Base-by-base conservation (phyloP, 768 basidiomycete genomes). In the Mycena capillaripes region DNA sequence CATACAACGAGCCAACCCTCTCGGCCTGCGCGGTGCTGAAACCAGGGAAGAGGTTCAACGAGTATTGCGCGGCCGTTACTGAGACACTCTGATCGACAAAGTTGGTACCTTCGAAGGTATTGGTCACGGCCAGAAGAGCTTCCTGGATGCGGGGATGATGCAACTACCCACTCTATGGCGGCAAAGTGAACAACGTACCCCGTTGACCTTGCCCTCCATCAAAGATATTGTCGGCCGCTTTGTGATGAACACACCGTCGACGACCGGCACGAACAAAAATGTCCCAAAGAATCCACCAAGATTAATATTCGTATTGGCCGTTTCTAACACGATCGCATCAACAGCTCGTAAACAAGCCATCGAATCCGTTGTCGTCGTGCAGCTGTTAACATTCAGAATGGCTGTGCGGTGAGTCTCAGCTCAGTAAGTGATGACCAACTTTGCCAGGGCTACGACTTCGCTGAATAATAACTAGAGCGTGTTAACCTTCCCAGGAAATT, bases 221-320 rank as follows among this genome's bases (percentile, higher is more conserved):
- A 84, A 70, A 10, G 83, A 79, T 46, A 78, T 55, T 0, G 75
- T 81, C 5, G 82, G 82, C 30, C 78, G 78, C 48, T 84, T 83
- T 4, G 76, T 40, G 50, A 84, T 84, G 60, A 83, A 82, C 0
- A 69, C 74, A 0, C 81, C 83, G 50, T 84, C 83, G 7, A 84
- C 72, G 6, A 84, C 80, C 0, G 83, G 82, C 12, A 76, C 71
- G n/a, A 80, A 76, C n/a, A 59, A 34, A 38, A 59, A 80, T 19
- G 77, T 79, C 0, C 78, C 80, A 55, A 50, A 82, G 65, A 83
- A 82, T 9, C 55, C 79, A 50, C 70, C 66, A 3, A 0, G 0
- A 9, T 73, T 72, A 19, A 82, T 34, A 17, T 76, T 17, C 8
- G n/a, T 50, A n/a, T n/a, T n/a, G n/a, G n/a, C n/a, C n/a, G n/a